phyloP scores from a whole-genome alignment of 2,329 filamentous ascomycete species.

The Pezicula radicicola region DNA sequence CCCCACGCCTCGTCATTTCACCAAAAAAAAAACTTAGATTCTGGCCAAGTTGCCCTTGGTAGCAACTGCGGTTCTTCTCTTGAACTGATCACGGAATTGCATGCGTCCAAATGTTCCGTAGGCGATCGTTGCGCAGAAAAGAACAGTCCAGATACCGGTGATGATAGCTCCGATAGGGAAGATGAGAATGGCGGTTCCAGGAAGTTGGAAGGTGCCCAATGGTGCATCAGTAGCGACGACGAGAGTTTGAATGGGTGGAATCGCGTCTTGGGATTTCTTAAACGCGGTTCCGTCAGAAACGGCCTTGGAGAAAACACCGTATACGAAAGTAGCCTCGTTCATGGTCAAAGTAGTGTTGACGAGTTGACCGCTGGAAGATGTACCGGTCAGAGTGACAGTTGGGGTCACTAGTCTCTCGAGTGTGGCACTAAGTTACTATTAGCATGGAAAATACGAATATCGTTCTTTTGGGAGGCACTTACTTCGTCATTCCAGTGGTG shows the following conservation, averaged over 20 bases:
- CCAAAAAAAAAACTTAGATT: conserved; percentile 13
- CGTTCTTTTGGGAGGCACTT: conserved; percentile 30
- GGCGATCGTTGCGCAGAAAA: conserved; percentile 56
- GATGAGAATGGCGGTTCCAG: conserved; percentile 64
- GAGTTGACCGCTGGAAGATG: conserved; percentile 44
- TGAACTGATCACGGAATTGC: conserved; percentile 62
- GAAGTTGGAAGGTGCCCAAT: conserved; percentile 53
- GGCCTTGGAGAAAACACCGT: conserved; percentile 61
- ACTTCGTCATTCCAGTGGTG: conserved; percentile 56
- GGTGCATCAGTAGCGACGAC: conserved; percentile 36
- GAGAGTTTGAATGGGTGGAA: conserved; percentile 25
- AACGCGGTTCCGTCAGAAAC: conserved; percentile 26
- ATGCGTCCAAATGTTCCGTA: conserved; percentile 66
- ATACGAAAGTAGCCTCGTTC: conserved; percentile 69
- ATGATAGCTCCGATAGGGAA: conserved; percentile 70
- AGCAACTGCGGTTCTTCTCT: conserved; percentile 44
- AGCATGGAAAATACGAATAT: conserved; percentile 34
- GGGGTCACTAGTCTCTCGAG: conserved; percentile 65
- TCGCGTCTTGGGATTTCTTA: conserved; percentile 23
- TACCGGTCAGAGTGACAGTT: conserved; percentile 62
- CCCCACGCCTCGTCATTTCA: too few relatives aligned
- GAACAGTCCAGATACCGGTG: conserved; percentile 56
- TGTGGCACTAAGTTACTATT: conserved; percentile 16
- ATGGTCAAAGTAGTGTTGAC: conserved; percentile 64
- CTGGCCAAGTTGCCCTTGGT: conserved; percentile 30